Conservation (phyloP, 2,329 filamentous ascomycete genomes). For the Aspergillus jensenii region DNA sequence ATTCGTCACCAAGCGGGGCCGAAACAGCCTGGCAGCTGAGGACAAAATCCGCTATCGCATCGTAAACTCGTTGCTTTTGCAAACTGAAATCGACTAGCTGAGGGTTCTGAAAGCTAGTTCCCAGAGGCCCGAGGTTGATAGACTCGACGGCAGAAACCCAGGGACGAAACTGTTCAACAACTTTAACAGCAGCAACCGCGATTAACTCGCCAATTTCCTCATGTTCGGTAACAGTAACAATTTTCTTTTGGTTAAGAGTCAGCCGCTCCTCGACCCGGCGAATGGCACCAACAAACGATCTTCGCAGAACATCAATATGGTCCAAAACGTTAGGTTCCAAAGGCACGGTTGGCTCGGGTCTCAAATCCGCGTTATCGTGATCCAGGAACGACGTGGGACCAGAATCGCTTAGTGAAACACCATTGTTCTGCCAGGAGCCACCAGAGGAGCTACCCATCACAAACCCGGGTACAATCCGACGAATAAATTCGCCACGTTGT, state of each 20-base stretch:
- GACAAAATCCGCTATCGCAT: slow-evolving; percentile 86
- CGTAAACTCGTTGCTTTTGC: slow-evolving; percentile 92
- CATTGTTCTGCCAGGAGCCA: slow-evolving; percentile 80
- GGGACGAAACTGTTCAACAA: slow-evolving; percentile 83
- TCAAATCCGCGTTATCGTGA: slow-evolving; percentile 75
- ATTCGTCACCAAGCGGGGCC: slow-evolving; percentile 88
- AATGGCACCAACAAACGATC: slow-evolving; percentile 80
- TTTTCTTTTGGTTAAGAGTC: slow-evolving; percentile 75
- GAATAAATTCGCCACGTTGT: slow-evolving; percentile 89
- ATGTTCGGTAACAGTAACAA: slow-evolving; percentile 76
- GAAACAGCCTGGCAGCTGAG: slow-evolving; percentile 88
- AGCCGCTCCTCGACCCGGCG: slow-evolving; percentile 85
- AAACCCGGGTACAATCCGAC: slow-evolving; percentile 89
- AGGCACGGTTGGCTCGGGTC: slow-evolving; percentile 67
- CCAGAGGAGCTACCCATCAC: slow-evolving; percentile 80
- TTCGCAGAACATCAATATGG: slow-evolving; percentile 80
- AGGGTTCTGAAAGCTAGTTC: slow-evolving; percentile 76
- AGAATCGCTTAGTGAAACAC: slow-evolving; percentile 62
- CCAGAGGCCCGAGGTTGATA: slow-evolving; percentile 79
- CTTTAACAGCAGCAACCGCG: slow-evolving; percentile 73
- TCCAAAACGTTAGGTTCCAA: slow-evolving; percentile 78
- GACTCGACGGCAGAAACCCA: slow-evolving; percentile 91
- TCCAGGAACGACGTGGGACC: slow-evolving; percentile 72
- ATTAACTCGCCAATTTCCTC: slow-evolving; percentile 78
- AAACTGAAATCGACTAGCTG: slow-evolving; percentile 83